phyloP scores from a whole-genome alignment of 495 filamentous ascomycete genomes.

The Lasiosphaeris hirsuta region DNA sequence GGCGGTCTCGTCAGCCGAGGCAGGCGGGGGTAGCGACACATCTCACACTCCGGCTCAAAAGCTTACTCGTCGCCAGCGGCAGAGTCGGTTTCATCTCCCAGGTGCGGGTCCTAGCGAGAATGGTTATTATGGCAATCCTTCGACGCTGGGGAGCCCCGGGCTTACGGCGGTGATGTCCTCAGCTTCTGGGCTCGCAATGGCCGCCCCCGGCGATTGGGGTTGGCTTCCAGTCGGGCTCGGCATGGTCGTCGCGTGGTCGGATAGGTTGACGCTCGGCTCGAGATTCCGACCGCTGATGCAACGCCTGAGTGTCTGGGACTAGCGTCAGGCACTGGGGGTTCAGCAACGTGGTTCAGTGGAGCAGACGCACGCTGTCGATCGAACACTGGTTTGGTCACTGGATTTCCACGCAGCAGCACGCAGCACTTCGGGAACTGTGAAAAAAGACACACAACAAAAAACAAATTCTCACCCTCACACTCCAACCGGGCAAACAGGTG shows the following conservation, averaged over 20 bases:
- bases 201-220: background rate
- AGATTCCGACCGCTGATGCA: too few species aligned
- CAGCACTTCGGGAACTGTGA: too few species aligned
- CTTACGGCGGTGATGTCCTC: constrained; percentile 6
- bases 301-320: too few species aligned
- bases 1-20: background rate
- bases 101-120: background rate
- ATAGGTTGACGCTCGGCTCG: too few species aligned
- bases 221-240: constrained; percentile 1
- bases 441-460: too few species aligned
- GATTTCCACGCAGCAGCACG: too few species aligned
- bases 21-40: background rate
- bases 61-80: constrained; percentile 31
- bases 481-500: too few species aligned
- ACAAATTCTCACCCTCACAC: too few species aligned
- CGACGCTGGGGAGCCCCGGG: background rate
- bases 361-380: too few species aligned
- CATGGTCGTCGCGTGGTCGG: background rate
- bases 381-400: too few species aligned
- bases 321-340: too few species aligned
- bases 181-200: background rate
- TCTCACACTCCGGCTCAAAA: constrained; percentile 5
- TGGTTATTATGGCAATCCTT: background rate
- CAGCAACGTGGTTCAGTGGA: too few species aligned
- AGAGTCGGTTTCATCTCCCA: constrained; percentile 35